These are phyloP conservation scores for Lactifluus piperatus DNA, from an alignment of 768 basidiomycete species.

Conservation along the genomic window DNA sequence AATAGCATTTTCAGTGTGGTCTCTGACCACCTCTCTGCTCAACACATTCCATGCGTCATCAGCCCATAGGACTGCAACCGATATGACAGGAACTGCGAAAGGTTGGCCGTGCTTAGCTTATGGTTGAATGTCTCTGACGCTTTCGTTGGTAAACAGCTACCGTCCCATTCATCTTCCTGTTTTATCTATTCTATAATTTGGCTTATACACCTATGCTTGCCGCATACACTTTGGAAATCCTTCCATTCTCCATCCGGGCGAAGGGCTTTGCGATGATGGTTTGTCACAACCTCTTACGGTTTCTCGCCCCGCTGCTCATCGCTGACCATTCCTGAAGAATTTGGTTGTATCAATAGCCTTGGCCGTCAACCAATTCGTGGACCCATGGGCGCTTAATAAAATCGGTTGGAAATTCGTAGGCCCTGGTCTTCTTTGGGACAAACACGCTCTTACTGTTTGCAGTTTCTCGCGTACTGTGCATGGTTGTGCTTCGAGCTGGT, in stretches of 20 bases:
- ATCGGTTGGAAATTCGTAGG: slow-evolving; percentile 37
- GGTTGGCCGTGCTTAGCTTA: slow-evolving; percentile 17
- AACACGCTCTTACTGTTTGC: slow-evolving; percentile 11
- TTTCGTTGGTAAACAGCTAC: slow-evolving; percentile 33
- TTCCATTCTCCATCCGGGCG: slow-evolving; percentile 73
- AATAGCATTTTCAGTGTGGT: slow-evolving; percentile 50
- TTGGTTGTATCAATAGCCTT: slow-evolving; percentile 53
- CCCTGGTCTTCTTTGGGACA: neutral
- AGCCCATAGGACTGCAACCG: too few relatives aligned
- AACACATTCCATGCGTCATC: slow-evolving; percentile 21
- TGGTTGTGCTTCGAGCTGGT: slow-evolving; percentile 54
- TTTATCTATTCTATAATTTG: slow-evolving; percentile 49
- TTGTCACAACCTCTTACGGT: slow-evolving; percentile 18
- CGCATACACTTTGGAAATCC: slow-evolving; percentile 61
- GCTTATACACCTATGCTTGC: slow-evolving; percentile 70
- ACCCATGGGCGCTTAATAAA: slow-evolving; percentile 57
- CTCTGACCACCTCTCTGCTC: slow-evolving; percentile 37
- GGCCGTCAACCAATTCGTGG: slow-evolving; percentile 75
- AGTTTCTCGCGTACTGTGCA: slow-evolving; percentile 55
- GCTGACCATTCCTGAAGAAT: slow-evolving; percentile 35
- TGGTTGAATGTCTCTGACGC: neutral
- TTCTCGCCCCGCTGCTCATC: neutral
- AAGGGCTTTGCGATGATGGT: slow-evolving; percentile 75
- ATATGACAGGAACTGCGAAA: slow-evolving; percentile 26
- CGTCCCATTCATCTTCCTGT: slow-evolving; percentile 56